phyloP scores from a whole-genome alignment of 306 rosid genomes.

The Vachellia pachyceras region DNA sequence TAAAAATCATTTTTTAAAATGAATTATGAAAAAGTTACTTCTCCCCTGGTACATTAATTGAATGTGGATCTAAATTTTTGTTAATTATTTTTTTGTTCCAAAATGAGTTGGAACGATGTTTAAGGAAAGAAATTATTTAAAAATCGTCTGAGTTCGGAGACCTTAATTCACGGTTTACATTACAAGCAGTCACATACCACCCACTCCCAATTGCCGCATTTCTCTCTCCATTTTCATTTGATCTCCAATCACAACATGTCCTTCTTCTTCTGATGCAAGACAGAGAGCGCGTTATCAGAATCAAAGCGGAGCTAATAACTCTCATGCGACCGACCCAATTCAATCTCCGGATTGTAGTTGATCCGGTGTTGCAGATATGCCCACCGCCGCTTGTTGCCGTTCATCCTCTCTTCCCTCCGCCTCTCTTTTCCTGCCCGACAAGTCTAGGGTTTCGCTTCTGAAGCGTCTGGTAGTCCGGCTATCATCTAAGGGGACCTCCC shows the following conservation, averaged over 20 bases:
- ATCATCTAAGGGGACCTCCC: background rate
- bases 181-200: background rate
- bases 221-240: background rate
- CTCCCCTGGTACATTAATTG: too few species aligned
- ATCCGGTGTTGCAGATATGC: slow-evolving; percentile 3
- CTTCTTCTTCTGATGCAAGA: slow-evolving; percentile 7
- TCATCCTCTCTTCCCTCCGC: background rate
- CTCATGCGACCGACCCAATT: slow-evolving; percentile 15
- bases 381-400: background rate
- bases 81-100: too few species aligned
- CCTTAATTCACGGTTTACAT: too few species aligned
- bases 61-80: too few species aligned
- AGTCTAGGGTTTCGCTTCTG: slow-evolving; percentile 3
- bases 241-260: background rate
- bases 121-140: too few species aligned
- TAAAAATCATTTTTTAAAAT: too few species aligned
- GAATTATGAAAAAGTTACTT: too few species aligned
- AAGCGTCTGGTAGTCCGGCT: background rate
- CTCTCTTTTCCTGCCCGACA: background rate
- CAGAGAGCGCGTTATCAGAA: background rate
- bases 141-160: too few species aligned
- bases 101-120: too few species aligned
- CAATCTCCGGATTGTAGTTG: slow-evolving; percentile 16
- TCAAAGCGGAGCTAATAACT: background rate
- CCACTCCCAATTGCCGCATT: background rate